Conservation (phyloP, 2,329 filamentous ascomycete species). For the Paraphaeosphaeria sporulosa region DNA sequence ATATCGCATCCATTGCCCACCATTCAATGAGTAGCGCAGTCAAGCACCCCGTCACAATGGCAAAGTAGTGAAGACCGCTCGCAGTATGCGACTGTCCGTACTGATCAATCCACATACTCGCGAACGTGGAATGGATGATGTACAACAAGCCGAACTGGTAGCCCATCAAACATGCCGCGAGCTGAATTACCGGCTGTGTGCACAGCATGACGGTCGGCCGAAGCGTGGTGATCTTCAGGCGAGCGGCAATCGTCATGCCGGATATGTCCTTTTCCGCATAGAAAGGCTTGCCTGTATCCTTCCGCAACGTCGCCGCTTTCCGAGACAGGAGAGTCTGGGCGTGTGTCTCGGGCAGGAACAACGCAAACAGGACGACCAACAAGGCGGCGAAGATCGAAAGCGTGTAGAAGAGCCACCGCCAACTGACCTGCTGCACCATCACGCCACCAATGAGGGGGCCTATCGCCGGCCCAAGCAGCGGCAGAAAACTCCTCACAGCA, state of each 20-base stretch:
- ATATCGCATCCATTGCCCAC: constrained; percentile 56
- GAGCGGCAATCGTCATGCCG: constrained; percentile 10
- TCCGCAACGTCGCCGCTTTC: constrained; percentile 51
- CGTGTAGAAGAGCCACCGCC: constrained; percentile 32
- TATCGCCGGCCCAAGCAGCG: constrained; percentile 28
- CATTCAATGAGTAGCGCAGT: constrained; percentile 46
- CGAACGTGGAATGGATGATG: constrained; percentile 29
- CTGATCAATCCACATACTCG: constrained; percentile 28
- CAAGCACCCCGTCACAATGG: constrained; percentile 66
- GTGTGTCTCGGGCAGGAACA: constrained; percentile 55
- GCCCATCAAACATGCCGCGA: constrained; percentile 51
- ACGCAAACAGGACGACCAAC: constrained; percentile 33
- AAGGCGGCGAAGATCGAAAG: constrained; percentile 25
- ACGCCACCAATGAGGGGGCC: constrained; percentile 32
- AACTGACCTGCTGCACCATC: constrained; percentile 25
- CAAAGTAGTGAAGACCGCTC: constrained; percentile 47
- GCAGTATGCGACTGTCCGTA: constrained; percentile 23
- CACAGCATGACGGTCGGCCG: constrained; percentile 63
- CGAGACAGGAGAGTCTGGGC: constrained; percentile 52
- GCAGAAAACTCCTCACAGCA: constrained; percentile 24
- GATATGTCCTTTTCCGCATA: constrained; percentile 16
- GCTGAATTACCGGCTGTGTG: constrained; percentile 60
- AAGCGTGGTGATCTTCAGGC: constrained; percentile 42
- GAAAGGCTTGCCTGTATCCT: constrained; percentile 50
- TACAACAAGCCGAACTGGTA: constrained; percentile 50